A percentile compares a stretch with the other conserved stretches of the same genome.
phyloP scores from a whole-genome alignment of 208 protist species.

The Borovskyia barvae region DNA sequence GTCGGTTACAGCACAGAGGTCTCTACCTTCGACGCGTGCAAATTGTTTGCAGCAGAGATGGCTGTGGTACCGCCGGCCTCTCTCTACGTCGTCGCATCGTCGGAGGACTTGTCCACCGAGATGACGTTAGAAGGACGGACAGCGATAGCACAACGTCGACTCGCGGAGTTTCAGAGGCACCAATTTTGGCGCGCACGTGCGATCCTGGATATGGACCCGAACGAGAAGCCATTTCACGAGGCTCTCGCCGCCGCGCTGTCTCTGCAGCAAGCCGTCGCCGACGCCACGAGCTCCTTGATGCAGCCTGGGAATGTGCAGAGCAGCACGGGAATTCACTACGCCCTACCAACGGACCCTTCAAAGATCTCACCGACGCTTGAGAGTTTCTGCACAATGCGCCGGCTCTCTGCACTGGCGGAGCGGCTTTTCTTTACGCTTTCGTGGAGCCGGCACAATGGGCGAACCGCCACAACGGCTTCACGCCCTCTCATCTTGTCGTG shows the following conservation, averaged over 20 bases:
- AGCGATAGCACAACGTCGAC: constrained; percentile 20
- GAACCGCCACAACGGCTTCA: constrained; percentile 36
- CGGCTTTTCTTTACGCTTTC: constrained; percentile 69
- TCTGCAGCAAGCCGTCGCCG: constrained; percentile 61
- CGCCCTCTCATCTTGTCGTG: constrained; percentile 77
- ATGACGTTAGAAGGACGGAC: constrained; percentile 13
- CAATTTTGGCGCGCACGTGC: constrained; percentile 78
- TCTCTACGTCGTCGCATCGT: constrained; percentile 32
- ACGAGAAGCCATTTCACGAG: constrained; percentile 50
- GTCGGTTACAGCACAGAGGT: constrained; percentile 81
- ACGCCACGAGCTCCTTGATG: constrained; percentile 75
- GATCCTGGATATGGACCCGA: constrained; percentile 79
- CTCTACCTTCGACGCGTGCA: constrained; percentile 77
- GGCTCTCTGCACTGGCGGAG: constrained; percentile 55
- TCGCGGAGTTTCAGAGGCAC: constrained; percentile 58
- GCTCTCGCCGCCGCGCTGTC: constrained; percentile 59
- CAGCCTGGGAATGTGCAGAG: constrained; percentile 83
- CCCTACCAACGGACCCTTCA: constrained; percentile 56
- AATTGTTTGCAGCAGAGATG: constrained; percentile 65
- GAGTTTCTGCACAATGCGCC: constrained; percentile 62
- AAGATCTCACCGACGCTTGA: constrained; percentile 69
- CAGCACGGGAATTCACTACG: constrained; percentile 79
- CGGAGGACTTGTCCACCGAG: neutral
- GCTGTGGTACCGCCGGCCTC: constrained; percentile 38
- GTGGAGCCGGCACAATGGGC: constrained; percentile 59